Evolutionary conservation across 768 basidiomycete species (phyloP).

Genomic region (Leccinum subtestaceum): DNA sequence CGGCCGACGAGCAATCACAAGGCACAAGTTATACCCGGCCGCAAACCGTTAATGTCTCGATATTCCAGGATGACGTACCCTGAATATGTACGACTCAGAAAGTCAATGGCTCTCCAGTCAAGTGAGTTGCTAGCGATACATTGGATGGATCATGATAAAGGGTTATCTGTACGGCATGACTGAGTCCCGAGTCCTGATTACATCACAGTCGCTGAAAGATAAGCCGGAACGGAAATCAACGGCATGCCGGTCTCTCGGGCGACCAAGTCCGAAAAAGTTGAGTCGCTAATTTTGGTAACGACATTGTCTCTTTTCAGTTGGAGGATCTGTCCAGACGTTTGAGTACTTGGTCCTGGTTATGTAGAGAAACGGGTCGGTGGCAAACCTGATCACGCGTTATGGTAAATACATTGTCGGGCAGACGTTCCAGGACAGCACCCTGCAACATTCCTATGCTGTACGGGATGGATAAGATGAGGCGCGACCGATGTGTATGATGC

Average conservation of each 20-base stretch:
- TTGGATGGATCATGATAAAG: no score
- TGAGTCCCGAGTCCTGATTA: not conserved
- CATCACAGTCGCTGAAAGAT: slow-evolving; percentile 23
- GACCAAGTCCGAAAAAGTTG: slow-evolving; percentile 36
- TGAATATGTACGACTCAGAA: no score
- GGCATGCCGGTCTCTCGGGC: slow-evolving; percentile 35
- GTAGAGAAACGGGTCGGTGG: not conserved
- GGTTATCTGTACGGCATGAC: no score
- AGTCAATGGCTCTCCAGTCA: no score
- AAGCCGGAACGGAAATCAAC: slow-evolving; percentile 55
- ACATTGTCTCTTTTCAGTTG: slow-evolving; percentile 63
- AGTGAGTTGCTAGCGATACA: no score
- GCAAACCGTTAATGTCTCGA: no score
- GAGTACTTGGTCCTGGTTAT: not conserved
- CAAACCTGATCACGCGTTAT: slow-evolving; percentile 66
- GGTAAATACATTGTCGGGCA: slow-evolving; percentile 66
- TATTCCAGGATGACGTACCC: no score
- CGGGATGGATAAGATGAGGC: slow-evolving; percentile 64
- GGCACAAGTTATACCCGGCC: no score
- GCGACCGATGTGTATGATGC: slow-evolving; percentile 45
- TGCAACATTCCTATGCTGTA: slow-evolving; percentile 63
- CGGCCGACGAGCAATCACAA: no score
- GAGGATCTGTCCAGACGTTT: slow-evolving; percentile 43
- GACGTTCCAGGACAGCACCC: slow-evolving; percentile 57
- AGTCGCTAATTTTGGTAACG: slow-evolving; percentile 34